These are phyloP conservation scores for Puya raimondii DNA, from an alignment of 176 grass and related monocot species.

Conservation along the genomic window DNA sequence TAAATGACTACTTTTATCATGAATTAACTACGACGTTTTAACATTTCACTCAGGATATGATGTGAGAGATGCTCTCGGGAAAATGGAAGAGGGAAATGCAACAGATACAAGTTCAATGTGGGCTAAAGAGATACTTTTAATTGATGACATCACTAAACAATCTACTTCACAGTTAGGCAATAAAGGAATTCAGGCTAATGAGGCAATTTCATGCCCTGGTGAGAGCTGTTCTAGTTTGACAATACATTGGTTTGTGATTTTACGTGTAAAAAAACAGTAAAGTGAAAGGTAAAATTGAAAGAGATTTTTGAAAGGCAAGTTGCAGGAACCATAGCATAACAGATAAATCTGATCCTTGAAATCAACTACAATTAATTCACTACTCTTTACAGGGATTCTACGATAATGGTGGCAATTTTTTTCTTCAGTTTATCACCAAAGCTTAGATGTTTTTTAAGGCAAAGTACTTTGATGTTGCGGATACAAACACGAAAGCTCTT, in stretches of 20 bases:
- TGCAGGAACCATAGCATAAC: too few relatives aligned
- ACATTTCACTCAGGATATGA: conserved; percentile 14
- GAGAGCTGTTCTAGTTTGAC: conserved; percentile 16
- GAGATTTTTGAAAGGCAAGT: too few relatives aligned
- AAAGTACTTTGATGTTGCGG: background rate
- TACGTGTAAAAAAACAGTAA: background rate
- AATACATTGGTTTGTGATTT: background rate
- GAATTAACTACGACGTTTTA: conserved; percentile 11
- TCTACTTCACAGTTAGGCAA: conserved; percentile 21
- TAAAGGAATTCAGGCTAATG: conserved; percentile 36
- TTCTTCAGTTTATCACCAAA: background rate
- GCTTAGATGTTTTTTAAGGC: background rate
- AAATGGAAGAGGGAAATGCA: conserved; percentile 10
- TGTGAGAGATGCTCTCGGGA: conserved; percentile 20
- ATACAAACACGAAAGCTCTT: too few relatives aligned
- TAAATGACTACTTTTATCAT: conserved; percentile 13
- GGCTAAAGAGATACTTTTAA: conserved; percentile 51
- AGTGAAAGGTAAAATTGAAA: background rate
- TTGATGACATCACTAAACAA: conserved; percentile 53
- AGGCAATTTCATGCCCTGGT: conserved; percentile 41
- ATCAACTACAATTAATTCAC: too few relatives aligned
- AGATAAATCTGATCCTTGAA: too few relatives aligned
- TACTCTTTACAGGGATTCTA: too few relatives aligned
- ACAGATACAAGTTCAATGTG: conserved; percentile 25
- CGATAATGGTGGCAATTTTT: too few relatives aligned